Evolutionary conservation across 2,329 filamentous ascomycete genomes (phyloP).

Genomic region (Exophiala sideris): DNA sequence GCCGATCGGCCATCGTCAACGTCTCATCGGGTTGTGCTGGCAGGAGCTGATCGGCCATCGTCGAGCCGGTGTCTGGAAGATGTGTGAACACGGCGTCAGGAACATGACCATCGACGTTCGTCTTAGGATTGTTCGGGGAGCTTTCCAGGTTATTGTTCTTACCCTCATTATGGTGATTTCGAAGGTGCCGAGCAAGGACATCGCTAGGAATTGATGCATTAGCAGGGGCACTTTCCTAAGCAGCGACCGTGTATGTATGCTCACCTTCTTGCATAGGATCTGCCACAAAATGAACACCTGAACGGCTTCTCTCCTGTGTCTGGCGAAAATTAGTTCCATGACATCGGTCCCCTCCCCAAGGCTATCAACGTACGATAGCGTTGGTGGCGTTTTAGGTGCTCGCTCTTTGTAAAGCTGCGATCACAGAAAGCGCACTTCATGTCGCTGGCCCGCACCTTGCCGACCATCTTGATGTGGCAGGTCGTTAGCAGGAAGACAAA

Average conservation of each 20-base stretch:
- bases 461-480: slow-evolving; percentile 30
- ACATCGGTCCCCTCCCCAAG: background rate
- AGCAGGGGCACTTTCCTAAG: slow-evolving; percentile 26
- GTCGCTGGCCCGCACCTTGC: background rate
- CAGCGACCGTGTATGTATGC: background rate
- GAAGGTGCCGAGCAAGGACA: background rate
- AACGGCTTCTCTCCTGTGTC: background rate
- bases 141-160: background rate
- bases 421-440: background rate
- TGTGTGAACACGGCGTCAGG: background rate
- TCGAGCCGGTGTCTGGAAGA: background rate
- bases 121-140: background rate
- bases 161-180: background rate
- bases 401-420: background rate
- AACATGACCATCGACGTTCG: background rate
- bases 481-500: background rate
- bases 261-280: background rate
- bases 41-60: background rate
- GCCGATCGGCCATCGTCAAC: background rate
- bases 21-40: too few relatives aligned
- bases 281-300: background rate
- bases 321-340: background rate
- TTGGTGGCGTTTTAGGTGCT: background rate
- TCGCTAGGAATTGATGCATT: background rate
- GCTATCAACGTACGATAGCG: background rate